phyloP scores from a whole-genome alignment of 305 asterid genomes.

The Lippia alba region DNA sequence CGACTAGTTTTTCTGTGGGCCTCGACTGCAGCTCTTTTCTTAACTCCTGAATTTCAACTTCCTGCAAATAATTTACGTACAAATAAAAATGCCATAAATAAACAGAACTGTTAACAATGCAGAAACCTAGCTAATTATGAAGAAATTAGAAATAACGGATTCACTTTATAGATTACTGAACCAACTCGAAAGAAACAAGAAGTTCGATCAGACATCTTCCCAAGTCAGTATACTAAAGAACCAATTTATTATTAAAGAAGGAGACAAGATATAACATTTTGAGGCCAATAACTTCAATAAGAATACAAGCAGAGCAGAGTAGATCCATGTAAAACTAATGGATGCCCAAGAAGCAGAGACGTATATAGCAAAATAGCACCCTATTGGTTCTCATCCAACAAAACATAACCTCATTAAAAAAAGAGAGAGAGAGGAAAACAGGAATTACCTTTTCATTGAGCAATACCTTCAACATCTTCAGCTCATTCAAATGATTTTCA shows the following conservation, averaged over 20 bases:
- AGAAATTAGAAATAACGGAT: constrained; percentile 1
- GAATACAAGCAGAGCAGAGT: constrained; percentile 16
- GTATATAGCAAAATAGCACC: neutral
- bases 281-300: constrained; percentile 13
- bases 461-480: constrained; percentile 79
- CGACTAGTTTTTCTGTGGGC: constrained; percentile 88
- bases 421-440: neutral
- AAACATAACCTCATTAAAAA: neutral
- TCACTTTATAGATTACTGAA: constrained; percentile 25
- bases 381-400: neutral
- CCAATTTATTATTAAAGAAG: constrained; percentile 19
- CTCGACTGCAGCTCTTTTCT: constrained; percentile 86
- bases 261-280: constrained; percentile 15
- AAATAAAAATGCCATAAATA: constrained; percentile 2
- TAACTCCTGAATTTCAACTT: constrained; percentile 74
- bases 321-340: constrained; percentile 16
- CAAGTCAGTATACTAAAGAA: constrained; percentile 9
- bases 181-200: constrained; percentile 13
- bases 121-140: constrained; percentile 22
- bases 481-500: constrained; percentile 77
- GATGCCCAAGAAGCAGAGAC: constrained; percentile 8
- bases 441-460: constrained; percentile 80
- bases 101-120: constrained; percentile 20
- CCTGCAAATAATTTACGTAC: constrained; percentile 50
- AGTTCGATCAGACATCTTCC: constrained; percentile 6